phyloP scores from a whole-genome alignment of 2,329 filamentous ascomycete species.

The Paecilomyces sp. region DNA sequence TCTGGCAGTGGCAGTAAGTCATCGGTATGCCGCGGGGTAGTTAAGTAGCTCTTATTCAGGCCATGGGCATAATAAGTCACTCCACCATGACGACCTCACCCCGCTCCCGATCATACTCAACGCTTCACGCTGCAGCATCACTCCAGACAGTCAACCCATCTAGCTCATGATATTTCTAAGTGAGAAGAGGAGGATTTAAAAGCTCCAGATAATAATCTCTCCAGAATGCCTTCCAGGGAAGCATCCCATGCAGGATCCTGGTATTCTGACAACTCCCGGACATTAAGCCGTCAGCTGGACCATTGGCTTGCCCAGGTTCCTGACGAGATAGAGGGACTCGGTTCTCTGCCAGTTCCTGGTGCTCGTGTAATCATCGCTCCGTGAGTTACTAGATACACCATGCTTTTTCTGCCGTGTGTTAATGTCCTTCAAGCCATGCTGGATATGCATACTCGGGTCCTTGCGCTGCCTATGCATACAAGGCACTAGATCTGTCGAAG shows the following conservation, averaged over 20 bases:
- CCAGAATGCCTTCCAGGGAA: slow-evolving; percentile 37
- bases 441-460: slow-evolving; percentile 88
- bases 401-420: slow-evolving; percentile 19
- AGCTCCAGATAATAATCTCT: background rate
- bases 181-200: background rate
- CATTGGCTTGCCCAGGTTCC: slow-evolving; percentile 68
- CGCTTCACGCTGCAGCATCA: slow-evolving; percentile 3
- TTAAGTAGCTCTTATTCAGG: background rate
- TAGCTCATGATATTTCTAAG: background rate
- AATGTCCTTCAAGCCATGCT: slow-evolving; percentile 62
- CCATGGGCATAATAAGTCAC: slow-evolving; percentile 11
- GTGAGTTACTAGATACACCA: slow-evolving; percentile 48
- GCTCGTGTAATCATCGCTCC: slow-evolving; percentile 87
- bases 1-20: background rate
- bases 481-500: slow-evolving; percentile 70
- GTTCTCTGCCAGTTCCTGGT: slow-evolving; percentile 60
- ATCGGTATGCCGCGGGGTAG: slow-evolving; percentile 7
- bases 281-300: slow-evolving; percentile 65
- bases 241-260: slow-evolving; percentile 80
- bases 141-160: background rate
- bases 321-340: slow-evolving; percentile 54
- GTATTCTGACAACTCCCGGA: slow-evolving; percentile 60
- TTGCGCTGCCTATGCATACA: slow-evolving; percentile 93
- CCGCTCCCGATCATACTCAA: slow-evolving; percentile 17
- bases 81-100: slow-evolving; percentile 17